Base-by-base conservation (phyloP, 495 filamentous ascomycete species). In the Penicillium dipodomyicola region DNA sequence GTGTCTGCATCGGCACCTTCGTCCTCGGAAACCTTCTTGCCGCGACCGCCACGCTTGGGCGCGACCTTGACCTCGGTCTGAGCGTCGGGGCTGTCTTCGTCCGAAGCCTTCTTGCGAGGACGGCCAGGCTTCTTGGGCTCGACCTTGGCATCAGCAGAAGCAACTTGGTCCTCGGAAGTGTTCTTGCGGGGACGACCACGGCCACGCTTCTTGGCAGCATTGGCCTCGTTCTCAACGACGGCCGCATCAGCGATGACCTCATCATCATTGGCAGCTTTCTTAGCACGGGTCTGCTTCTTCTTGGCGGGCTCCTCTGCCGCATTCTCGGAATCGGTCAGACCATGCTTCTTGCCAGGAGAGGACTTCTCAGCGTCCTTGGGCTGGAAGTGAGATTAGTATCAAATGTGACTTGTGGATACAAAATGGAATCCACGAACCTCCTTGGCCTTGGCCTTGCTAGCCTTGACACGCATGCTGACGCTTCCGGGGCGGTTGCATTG, bases 401-500 rank as follows among this genome's bases (percentile, higher is more conserved):
- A 54, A 12, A 20, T 41, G 66, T 68, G 62, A 15, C 7, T 30
- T 19, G 42, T 14, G 22, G n/a, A 30, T 14, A 29, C 5, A 32
- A 3, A 14, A 32, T 43, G 32, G 25, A 17, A n/a, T 5, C 1
- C 6, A 47, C 52, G 15, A 19, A 54, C 25, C 2, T 49, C 56
- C 14, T 60, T 29, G 12, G 33, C 44, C 39, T 54, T 45, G 3
- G 43, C 49, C 41, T 62, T 77, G 7, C 63, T 29, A 5, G 65
- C 70, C 43, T 73, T 75, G 20, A 67, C 67, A 25, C 78, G 80
- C 61, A 86, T 85, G n/a, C 87, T 85, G 32, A 65, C 78, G 65
- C 78, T 75, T 19, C 87, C 87, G 19, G 81, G 84, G n/a, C 79
- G 75, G 64, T 91, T 91, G 65, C 80, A 75, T 61, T 87, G 85